Conservation (phyloP, 441 rosid genomes). For the Syzygium syzygioides region DNA sequence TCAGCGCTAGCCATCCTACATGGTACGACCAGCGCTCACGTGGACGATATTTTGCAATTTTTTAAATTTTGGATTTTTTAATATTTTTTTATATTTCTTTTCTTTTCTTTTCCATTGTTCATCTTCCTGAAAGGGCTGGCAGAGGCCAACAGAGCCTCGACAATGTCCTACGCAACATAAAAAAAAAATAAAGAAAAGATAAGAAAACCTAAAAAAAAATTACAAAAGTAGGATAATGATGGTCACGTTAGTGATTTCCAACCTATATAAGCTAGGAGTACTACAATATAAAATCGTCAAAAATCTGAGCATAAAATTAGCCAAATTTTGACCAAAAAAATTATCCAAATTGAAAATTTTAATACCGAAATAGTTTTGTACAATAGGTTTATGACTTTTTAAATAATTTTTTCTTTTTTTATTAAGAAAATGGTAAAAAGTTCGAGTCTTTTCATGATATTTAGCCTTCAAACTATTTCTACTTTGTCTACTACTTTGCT, state of each 20-base stretch:
- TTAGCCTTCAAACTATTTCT: background rate
- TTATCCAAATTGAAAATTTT: background rate
- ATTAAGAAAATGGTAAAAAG: background rate
- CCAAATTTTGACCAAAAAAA: background rate
- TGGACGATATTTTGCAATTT: background rate
- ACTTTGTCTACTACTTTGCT: background rate
- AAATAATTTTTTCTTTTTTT: background rate
- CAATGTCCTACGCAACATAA: background rate
- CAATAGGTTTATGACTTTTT: background rate
- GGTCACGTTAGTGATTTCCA: accelerated
- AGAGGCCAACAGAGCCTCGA: background rate
- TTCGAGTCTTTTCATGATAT: background rate
- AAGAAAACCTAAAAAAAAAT: background rate
- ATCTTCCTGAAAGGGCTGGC: background rate
- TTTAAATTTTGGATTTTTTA: no score
- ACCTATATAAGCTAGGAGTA: accelerated
- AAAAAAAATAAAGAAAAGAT: background rate
- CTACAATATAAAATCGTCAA: background rate
- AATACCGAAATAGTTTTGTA: background rate
- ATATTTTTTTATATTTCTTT: no score
- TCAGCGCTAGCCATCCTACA: background rate
- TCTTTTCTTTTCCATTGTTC: background rate
- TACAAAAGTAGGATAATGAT: background rate
- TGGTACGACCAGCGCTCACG: accelerated
- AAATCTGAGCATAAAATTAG: background rate